These are phyloP conservation scores for Solanum aculeatissimum DNA, from an alignment of 305 asterid genomes.

Conservation along the genomic window DNA sequence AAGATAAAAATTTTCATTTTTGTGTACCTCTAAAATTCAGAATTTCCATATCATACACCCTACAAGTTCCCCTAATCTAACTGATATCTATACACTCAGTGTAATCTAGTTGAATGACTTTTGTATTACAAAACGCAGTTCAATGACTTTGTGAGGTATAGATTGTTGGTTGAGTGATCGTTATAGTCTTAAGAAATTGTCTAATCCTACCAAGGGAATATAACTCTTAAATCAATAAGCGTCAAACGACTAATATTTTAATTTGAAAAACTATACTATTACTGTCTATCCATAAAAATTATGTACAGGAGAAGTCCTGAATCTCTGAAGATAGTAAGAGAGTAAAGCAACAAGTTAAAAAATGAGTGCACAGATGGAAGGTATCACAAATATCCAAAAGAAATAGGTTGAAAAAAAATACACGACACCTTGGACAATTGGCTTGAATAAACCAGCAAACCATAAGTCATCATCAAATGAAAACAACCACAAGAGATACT, in stretches of 20 bases:
- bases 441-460: constrained; percentile 4
- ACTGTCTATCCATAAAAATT: no score
- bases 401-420: background rate
- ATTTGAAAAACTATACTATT: background rate
- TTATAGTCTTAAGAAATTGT: background rate
- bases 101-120: no score
- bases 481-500: background rate
- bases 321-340: background rate
- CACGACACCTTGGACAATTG: background rate
- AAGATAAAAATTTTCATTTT: background rate
- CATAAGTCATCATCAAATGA: background rate
- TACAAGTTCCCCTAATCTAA: background rate
- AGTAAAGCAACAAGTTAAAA: no score
- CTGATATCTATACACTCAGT: background rate
- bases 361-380: background rate
- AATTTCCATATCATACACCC: background rate
- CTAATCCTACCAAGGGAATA: background rate
- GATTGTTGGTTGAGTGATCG: no score
- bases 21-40: background rate
- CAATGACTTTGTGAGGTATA: no score
- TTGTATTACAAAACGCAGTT: background rate
- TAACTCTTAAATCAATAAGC: background rate
- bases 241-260: no score
- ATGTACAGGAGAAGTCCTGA: no score
- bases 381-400: background rate